Base-by-base conservation (phyloP, 345 rosid species). In the Hibiscus tridactylites region DNA sequence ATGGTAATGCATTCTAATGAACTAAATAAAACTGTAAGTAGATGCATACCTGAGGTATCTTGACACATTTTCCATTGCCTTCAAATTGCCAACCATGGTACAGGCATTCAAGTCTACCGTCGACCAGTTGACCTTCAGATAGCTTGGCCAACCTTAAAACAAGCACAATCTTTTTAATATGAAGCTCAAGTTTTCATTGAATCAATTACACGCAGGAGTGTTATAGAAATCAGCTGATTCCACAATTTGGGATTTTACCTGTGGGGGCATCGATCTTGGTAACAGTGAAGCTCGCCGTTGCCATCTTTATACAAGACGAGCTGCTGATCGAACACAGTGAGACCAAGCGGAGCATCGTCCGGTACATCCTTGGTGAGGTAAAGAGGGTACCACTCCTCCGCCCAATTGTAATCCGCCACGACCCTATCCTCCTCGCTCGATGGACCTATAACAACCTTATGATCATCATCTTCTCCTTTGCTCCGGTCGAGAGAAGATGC, bases 31-130 rank as follows among this genome's bases (percentile, higher is more conserved):
- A 57, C 50, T 31, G 35, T 52, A 67, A 57, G 2, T 17, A 72
- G 33, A n/a, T 47, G 31, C 75, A 65, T 46, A 93, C 97, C 97
- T 89, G 96, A 80, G 98, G 98, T 68, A 94, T 94, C 85, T 88
- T 86, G 33, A 90, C 88, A 68, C 98, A 91, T 85, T 88, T 80
- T 21, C 95, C 97, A 17, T 88, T 86, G 50, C 97, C 95, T 72
- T 88, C 95, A 77, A 88, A 94, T 76, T 91, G 98, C 97, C 98
- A 94, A 15, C 98, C 97, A 74, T 94, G 98, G 77, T 94, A 94
- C 49, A 91, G 70, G 79, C 97, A 91, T 85, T 94, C 98, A 39
- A 94, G 85, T 71, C 91, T 87, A 59, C 98, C 97, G 73, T 90
- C 98, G 6, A 88, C 74, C 81, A 94, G 46, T 72, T 91, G 97